Conservation (phyloP, 2,329 filamentous ascomycete species). For the Gnomoniopsis sp. region DNA sequence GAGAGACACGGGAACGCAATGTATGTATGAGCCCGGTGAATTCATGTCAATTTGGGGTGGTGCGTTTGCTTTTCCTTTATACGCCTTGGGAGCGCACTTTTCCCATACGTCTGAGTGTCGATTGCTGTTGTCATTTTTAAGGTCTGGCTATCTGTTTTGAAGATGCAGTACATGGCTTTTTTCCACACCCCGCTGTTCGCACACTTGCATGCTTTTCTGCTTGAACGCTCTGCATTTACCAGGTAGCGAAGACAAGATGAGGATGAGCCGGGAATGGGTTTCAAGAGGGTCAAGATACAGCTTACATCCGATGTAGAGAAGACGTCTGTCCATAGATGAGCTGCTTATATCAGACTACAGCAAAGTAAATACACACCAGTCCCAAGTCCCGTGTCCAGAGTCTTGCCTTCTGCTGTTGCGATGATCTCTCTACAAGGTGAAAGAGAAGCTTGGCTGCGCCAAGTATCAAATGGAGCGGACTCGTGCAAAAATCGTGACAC, state of each 20-base stretch:
- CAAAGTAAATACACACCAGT: background rate
- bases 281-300: background rate
- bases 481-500: no score
- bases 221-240: background rate
- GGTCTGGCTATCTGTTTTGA: background rate
- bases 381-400: background rate
- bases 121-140: background rate
- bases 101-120: background rate
- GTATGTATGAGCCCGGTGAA: background rate
- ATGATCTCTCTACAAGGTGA: background rate
- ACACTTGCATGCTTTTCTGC: background rate
- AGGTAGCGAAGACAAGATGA: background rate
- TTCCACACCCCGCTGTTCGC: background rate
- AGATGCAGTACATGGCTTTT: background rate
- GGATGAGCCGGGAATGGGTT: background rate
- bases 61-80: background rate
- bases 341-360: background rate
- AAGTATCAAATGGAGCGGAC: no score
- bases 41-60: background rate
- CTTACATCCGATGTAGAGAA: background rate
- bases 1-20: background rate
- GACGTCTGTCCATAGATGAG: background rate
- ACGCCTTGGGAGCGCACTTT: no score
- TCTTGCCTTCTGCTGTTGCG: background rate
- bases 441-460: background rate